Evolutionary conservation across 495 filamentous ascomycete genomes (phyloP).

Genomic region (Penicillium robsamsonii): DNA sequence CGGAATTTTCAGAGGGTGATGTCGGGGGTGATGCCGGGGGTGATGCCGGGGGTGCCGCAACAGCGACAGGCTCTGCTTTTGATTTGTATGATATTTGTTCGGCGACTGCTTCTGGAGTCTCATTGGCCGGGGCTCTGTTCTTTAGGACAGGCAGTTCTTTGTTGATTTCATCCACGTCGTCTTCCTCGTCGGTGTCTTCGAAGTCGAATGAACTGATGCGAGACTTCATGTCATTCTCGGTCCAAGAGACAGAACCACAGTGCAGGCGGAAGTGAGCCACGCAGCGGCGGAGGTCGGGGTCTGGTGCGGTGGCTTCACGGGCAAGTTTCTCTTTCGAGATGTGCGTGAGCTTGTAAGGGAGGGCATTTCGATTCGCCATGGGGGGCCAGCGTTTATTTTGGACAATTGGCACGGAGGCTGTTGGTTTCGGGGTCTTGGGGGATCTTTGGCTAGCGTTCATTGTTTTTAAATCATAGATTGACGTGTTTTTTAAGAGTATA

Average conservation of each 20-base stretch:
- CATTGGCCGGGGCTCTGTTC: constrained; percentile 1
- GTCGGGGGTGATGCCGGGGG: too few species aligned
- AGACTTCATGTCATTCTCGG: constrained; percentile 44
- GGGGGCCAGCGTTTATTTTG: constrained; percentile 43
- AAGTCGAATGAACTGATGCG: constrained; percentile 45
- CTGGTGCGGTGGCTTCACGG: constrained; percentile 41
- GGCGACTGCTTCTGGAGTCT: constrained; percentile 12
- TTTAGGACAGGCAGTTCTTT: constrained; percentile 3
- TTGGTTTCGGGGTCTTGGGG: constrained; percentile 20
- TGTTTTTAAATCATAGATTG: constrained; percentile 1
- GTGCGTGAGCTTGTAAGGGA: constrained; percentile 44
- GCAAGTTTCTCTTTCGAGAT: constrained; percentile 44
- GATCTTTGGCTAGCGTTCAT: constrained; percentile 23
- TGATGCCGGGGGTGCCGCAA: constrained; percentile 2
- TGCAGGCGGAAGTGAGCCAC: constrained; percentile 44
- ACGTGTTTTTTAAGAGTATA: too few species aligned
- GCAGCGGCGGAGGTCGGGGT: constrained; percentile 45
- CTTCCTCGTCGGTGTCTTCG: constrained; percentile 38
- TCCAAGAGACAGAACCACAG: constrained; percentile 39
- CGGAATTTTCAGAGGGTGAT: constrained; percentile 14
- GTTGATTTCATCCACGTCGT: constrained; percentile 27
- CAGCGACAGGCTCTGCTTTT: constrained; percentile 6
- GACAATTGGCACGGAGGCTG: constrained; percentile 22
- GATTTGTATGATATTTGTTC: constrained; percentile 8
- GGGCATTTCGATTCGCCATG: constrained; percentile 41